Evolutionary conservation across 2,329 filamentous ascomycete species (phyloP).

Genomic region (Pseudogymnoascus sp.): DNA sequence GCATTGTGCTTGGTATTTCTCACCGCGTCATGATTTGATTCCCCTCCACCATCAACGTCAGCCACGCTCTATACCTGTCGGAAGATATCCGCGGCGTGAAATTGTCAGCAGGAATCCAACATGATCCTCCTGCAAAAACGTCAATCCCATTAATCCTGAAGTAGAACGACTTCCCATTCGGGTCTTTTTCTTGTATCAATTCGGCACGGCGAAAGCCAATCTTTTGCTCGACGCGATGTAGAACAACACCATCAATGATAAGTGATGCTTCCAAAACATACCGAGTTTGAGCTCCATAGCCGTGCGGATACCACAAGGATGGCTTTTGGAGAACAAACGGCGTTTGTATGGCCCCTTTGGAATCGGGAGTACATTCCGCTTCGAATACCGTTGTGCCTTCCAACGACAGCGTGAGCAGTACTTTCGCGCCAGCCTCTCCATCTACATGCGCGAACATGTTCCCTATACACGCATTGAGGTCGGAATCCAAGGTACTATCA

Average conservation of each 20-base stretch:
- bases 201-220: constrained; percentile 49
- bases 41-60: neutral
- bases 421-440: constrained; percentile 27
- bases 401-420: constrained; percentile 25
- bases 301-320: constrained; percentile 67
- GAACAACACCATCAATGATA: constrained; percentile 34
- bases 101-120: neutral
- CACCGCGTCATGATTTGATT: neutral
- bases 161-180: constrained; percentile 55
- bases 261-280: constrained; percentile 60
- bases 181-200: constrained; percentile 36
- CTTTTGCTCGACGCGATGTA: constrained; percentile 31
- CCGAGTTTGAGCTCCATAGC: constrained; percentile 66
- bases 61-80: neutral
- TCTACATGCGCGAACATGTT: constrained; percentile 34
- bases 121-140: constrained; percentile 52
- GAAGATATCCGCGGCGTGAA: neutral
- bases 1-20: neutral
- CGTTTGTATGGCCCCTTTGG: constrained; percentile 33
- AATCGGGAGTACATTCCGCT: constrained; percentile 43
- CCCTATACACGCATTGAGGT: constrained; percentile 35
- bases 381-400: constrained; percentile 35
- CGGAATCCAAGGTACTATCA: constrained; percentile 20
- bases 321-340: constrained; percentile 49
- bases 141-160: constrained; percentile 60